Percentiles rank a stretch among this genome's conserved stretches.
Evolutionary conservation across 1,139 yeast species (phyloP).

Genomic region (Protomyces lactucae-debilis): DNA sequence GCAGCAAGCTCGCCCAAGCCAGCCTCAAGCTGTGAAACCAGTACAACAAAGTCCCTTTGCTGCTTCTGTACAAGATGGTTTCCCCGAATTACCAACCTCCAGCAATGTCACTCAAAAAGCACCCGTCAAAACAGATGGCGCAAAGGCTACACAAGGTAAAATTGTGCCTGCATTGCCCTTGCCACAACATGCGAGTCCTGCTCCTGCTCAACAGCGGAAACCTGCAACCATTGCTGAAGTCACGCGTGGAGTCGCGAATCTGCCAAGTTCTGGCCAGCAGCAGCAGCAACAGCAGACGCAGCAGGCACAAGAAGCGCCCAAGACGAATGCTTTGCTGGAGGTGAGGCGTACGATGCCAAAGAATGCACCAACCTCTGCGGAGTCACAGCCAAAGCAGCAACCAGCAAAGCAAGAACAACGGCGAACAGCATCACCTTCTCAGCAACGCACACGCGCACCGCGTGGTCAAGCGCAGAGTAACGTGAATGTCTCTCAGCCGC

Average conservation of each 20-base stretch:
- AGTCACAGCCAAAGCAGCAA: conserved; percentile 16
- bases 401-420: background rate
- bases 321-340: conserved; percentile 20
- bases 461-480: conserved; percentile 18
- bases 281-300: background rate
- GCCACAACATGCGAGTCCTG: conserved; percentile 37
- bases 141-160: conserved; percentile 13
- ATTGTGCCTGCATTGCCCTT: conserved; percentile 32
- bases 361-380: background rate
- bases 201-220: conserved; percentile 35
- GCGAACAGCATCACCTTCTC: background rate
- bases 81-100: conserved; percentile 34
- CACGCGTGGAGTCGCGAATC: conserved; percentile 40
- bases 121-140: conserved; percentile 31
- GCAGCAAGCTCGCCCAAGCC: conserved; percentile 47
- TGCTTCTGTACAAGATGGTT: conserved; percentile 39
- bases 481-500: conserved; percentile 16
- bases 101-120: conserved; percentile 30
- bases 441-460: conserved; percentile 7
- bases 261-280: background rate
- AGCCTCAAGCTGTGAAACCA: conserved; percentile 29
- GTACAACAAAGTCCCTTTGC: conserved; percentile 39
- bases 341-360: conserved; percentile 14
- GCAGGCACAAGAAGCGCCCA: conserved; percentile 18
- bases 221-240: conserved; percentile 32